A percentile compares a stretch with the other conserved stretches of the same genome.
Evolutionary conservation across 2,329 filamentous ascomycete genomes (phyloP).

Genomic region (Sporothrix phasma): DNA sequence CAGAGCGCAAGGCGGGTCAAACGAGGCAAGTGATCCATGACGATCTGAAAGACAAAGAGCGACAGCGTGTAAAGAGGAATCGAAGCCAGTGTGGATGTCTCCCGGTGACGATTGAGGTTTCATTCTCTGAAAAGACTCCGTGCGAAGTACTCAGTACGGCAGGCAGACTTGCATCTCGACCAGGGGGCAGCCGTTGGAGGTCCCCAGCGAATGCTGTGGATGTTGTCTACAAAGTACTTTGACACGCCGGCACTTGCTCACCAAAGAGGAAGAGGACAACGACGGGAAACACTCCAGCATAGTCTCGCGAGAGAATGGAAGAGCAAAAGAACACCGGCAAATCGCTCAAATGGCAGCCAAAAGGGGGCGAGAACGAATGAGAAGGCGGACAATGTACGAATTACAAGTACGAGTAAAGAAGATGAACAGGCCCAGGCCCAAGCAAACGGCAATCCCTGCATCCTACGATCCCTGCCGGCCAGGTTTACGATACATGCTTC

Average conservation of each 20-base stretch:
- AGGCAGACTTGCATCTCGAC: conserved; percentile 5
- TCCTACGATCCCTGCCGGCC: not conserved
- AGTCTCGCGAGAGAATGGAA: not conserved
- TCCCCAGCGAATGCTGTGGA: not conserved
- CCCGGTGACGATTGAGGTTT: too few relatives aligned
- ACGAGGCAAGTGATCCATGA: too few relatives aligned
- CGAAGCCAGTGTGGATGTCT: too few relatives aligned
- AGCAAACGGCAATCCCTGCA: not conserved
- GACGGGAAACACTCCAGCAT: not conserved
- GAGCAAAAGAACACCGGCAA: not conserved
- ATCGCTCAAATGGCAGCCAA: not conserved
- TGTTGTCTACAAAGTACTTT: not conserved
- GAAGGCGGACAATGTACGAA: not conserved
- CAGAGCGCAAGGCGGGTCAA: not conserved
- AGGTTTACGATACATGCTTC: too few relatives aligned
- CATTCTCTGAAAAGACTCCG: too few relatives aligned
- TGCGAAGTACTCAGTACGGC: too few relatives aligned
- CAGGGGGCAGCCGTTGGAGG: conserved; percentile 1
- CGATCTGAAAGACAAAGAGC: not conserved
- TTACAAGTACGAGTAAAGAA: too few relatives aligned
- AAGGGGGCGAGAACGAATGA: not conserved
- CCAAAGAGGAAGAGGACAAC: not conserved
- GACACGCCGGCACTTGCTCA: not conserved
- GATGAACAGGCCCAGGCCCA: not conserved
- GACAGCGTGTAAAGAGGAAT: not conserved